phyloP scores from a whole-genome alignment of 176 grass and related monocot species.

The Otatea glauca region DNA sequence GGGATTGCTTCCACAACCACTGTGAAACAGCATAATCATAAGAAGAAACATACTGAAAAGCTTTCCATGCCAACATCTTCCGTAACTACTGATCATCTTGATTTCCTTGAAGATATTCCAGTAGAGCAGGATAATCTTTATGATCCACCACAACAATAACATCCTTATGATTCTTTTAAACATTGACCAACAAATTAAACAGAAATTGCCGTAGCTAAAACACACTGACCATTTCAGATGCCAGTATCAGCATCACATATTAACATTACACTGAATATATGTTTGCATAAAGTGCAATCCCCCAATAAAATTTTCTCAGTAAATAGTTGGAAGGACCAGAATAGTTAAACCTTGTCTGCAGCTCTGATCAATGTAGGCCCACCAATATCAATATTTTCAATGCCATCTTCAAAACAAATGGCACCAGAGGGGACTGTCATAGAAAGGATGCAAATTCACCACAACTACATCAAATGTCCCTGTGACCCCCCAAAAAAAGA shows the following conservation, averaged over 20 bases:
- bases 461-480: slow-evolving; percentile 86
- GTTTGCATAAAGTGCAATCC: not conserved
- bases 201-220: no score
- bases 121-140: slow-evolving; percentile 55
- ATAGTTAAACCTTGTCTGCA: slow-evolving; percentile 63
- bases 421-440: slow-evolving; percentile 68
- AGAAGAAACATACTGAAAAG: slow-evolving; percentile 71
- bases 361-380: slow-evolving; percentile 78
- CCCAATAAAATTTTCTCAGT: not conserved
- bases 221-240: no score
- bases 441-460: slow-evolving; percentile 85
- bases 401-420: slow-evolving; percentile 76
- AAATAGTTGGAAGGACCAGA: slow-evolving; percentile 3
- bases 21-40: slow-evolving; percentile 81
- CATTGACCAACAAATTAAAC: not conserved
- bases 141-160: slow-evolving; percentile 62
- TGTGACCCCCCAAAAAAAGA: slow-evolving; percentile 23
- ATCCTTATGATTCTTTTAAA: slow-evolving; percentile 56
- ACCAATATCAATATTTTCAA: slow-evolving; percentile 89
- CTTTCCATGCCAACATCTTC: slow-evolving; percentile 80
- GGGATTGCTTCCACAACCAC: slow-evolving; percentile 41
- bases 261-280: slow-evolving; percentile 1
- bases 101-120: slow-evolving; percentile 53
- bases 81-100: slow-evolving; percentile 63
- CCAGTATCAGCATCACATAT: slow-evolving; percentile 11